Percentiles rank a stretch among this genome's conserved stretches.
Conservation (phyloP, 2,329 filamentous ascomycete genomes). For the Graphiopsis chlorocephala region DNA sequence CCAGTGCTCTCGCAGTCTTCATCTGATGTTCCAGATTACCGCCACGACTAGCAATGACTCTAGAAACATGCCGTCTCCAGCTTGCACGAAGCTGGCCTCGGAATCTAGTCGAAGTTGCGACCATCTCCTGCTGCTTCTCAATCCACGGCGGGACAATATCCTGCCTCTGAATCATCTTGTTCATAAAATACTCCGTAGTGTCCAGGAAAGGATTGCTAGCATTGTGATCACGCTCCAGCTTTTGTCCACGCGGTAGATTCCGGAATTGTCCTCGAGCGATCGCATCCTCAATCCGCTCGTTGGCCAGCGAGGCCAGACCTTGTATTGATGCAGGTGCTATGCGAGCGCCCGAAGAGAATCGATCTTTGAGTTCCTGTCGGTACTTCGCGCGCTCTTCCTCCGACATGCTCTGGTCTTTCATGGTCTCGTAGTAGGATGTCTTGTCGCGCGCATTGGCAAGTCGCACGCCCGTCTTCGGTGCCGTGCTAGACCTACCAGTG, state of each 20-base stretch:
- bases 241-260: constrained; percentile 76
- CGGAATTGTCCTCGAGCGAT: constrained; percentile 88
- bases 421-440: constrained; percentile 53
- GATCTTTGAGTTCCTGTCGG: constrained; percentile 71
- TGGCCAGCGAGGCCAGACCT: constrained; percentile 78
- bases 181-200: constrained; percentile 97
- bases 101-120: constrained; percentile 67
- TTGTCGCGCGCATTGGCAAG: constrained; percentile 59
- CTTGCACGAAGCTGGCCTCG: constrained; percentile 71
- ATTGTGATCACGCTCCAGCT: constrained; percentile 75
- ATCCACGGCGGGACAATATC: constrained; percentile 98
- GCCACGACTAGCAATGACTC: constrained; percentile 73
- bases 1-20: constrained; percentile 67
- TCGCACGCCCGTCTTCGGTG: constrained; percentile 45
- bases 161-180: constrained; percentile 96
- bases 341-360: constrained; percentile 71
- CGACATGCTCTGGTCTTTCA: constrained; percentile 57
- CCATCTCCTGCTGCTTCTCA: constrained; percentile 92
- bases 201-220: constrained; percentile 88
- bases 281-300: constrained; percentile 89
- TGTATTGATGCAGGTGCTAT: constrained; percentile 70
- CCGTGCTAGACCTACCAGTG: constrained; percentile 40
- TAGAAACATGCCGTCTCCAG: constrained; percentile 79
- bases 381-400: constrained; percentile 71
- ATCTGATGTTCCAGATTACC: constrained; percentile 74